Base-by-base conservation (phyloP, 1,139 yeast genomes). In the Candida dubliniensis region DNA sequence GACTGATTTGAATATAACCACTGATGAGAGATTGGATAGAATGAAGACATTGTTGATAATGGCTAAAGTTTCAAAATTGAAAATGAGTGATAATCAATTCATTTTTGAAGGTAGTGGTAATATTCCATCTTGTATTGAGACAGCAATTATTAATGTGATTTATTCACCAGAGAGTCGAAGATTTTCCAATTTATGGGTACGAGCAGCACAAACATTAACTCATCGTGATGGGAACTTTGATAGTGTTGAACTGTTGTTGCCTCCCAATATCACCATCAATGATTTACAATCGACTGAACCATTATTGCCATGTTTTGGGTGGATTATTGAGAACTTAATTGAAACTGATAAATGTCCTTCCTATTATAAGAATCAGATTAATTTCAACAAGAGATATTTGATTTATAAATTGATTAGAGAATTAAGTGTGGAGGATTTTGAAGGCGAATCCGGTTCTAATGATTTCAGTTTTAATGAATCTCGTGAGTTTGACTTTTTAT, bases 101-200 rank as follows among this genome's bases (percentile, higher is more conserved):
- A 74, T 74, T 13, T 71, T 71, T 48, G 77, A 71, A 46, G 71
- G 75, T 6, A 66, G 61, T 12, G 67, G 64, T 0, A 78, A 77
- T 48, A 81, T 91, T 24, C 97, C 98, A 1, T 85, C 96, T 2
- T 85, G 91, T 59, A 74, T 93, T 46, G 98, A 91, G 59, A 76
- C 91, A 5, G 91, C 96, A 6, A 72, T 91, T 33, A 71, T 81
- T 0, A 82, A 87, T 52, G 91, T 91, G 0, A 77, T 91, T 23
- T 71, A 88, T 39, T 75, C 91, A 1, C 96, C 96, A 0, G 95
- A 87, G 56, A 81, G 93, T 38, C 73, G 99, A 50, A 63, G 72
- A 26, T 89, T 79, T 59, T 73, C 84, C 2, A 71, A 72, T 45
- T 69, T 82, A 11, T 88, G 96, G 96, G 61, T 78, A 1, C 69